A percentile compares a stretch with the other conserved stretches of the same genome.
Evolutionary conservation across 2,329 filamentous ascomycete genomes (phyloP).

Genomic region (Verticillium tricorpus): DNA sequence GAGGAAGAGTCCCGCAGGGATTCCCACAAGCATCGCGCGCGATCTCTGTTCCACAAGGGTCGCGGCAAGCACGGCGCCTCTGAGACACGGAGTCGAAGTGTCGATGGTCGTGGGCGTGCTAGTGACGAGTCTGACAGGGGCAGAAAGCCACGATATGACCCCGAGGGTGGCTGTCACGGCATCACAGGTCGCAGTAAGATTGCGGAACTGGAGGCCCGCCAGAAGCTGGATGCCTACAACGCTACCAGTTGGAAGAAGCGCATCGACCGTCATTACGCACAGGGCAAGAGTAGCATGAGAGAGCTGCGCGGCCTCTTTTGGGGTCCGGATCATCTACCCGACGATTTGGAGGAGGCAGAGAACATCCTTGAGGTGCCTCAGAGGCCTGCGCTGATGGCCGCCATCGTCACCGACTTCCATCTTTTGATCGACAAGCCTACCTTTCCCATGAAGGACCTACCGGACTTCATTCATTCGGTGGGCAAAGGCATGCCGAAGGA

Average conservation of each 20-base stretch:
- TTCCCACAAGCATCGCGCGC: conserved; percentile 46
- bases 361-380: conserved; percentile 81
- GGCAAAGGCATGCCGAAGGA: conserved; percentile 96
- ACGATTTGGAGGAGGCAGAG: conserved; percentile 79
- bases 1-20: conserved; percentile 61
- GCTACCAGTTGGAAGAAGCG: conserved; percentile 87
- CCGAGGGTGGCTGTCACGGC: conserved; percentile 63
- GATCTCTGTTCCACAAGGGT: conserved; percentile 40
- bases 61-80: conserved; percentile 28
- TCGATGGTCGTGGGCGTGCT: conserved; percentile 36
- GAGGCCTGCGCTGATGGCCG: conserved; percentile 76
- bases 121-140: conserved; percentile 29
- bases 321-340: conserved; percentile 74
- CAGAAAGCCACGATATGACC: conserved; percentile 66
- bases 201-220: conserved; percentile 69
- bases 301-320: conserved; percentile 78
- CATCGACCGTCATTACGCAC: conserved; percentile 71
- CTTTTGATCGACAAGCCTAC: conserved; percentile 87
- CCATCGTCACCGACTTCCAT: conserved; percentile 78
- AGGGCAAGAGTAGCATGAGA: conserved; percentile 68
- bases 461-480: conserved; percentile 78
- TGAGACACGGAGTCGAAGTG: conserved; percentile 51
- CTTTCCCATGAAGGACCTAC: conserved; percentile 76
- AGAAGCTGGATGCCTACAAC: conserved; percentile 74
- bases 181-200: conserved; percentile 70